A percentile compares a stretch with the other conserved stretches of the same genome.
Conservation (phyloP, 345 rosid genomes). For the Chamaenerion angustifolium region DNA sequence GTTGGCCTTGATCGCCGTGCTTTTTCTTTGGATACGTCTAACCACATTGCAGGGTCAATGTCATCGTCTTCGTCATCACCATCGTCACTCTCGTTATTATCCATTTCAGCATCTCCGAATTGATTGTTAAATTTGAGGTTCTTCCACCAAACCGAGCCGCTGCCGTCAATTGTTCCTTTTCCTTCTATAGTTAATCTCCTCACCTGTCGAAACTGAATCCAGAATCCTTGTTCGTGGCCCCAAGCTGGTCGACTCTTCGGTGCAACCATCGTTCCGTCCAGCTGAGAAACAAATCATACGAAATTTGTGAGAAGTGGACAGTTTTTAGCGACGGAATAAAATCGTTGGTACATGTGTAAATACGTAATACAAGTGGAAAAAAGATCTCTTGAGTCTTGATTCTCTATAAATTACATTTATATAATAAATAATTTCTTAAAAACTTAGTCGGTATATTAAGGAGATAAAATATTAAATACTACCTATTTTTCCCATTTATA, state of each 20-base stretch:
- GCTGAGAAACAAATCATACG: slow-evolving; percentile 19
- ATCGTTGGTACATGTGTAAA: no score
- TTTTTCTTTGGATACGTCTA: no score
- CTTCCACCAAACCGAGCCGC: slow-evolving; percentile 72
- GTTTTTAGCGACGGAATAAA: no score
- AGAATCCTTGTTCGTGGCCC: slow-evolving; percentile 42
- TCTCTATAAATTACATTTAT: no score
- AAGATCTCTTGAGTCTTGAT: no score
- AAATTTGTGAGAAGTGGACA: not conserved
- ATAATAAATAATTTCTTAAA: no score
- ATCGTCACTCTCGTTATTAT: slow-evolving; percentile 14
- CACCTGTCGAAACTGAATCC: slow-evolving; percentile 67
- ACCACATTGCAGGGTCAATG: no score
- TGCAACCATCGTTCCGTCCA: slow-evolving; percentile 71
- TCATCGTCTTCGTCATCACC: slow-evolving; percentile 4
- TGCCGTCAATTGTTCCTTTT: slow-evolving; percentile 61
- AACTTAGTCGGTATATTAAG: no score
- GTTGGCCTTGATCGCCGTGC: no score
- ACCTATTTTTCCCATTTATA: no score
- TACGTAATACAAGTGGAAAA: no score
- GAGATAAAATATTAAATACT: no score
- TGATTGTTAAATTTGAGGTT: slow-evolving; percentile 1
- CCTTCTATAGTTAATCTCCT: slow-evolving; percentile 40
- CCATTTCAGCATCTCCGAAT: not conserved
- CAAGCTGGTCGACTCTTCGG: slow-evolving; percentile 45